A percentile compares a stretch with the other conserved stretches of the same genome.
Evolutionary conservation across 805 yeast genomes (phyloP).

Genomic region (Yamadazyma insecticola): DNA sequence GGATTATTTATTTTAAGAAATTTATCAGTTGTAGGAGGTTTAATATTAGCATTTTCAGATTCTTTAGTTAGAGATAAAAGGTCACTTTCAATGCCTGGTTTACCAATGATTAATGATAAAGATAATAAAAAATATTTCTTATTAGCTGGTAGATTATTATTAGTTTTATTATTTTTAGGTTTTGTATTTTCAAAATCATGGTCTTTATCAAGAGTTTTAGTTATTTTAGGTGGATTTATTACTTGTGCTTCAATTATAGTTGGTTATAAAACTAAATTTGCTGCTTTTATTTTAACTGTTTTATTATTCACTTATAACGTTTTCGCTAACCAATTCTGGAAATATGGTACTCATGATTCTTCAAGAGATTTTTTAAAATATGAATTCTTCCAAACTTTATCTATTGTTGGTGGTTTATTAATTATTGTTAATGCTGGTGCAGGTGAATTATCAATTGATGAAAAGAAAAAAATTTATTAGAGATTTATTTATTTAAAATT

Average conservation of each 20-base stretch:
- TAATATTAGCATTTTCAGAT: slow-evolving; percentile 81
- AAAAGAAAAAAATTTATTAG: slow-evolving; percentile 86
- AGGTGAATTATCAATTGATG: slow-evolving; percentile 89
- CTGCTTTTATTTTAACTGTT: slow-evolving; percentile 68
- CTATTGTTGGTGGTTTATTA: slow-evolving; percentile 90
- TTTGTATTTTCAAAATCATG: slow-evolving; percentile 75
- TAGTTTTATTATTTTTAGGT: slow-evolving; percentile 79
- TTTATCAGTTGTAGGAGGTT: slow-evolving; percentile 87
- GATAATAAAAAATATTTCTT: slow-evolving; percentile 77
- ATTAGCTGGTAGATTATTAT: slow-evolving; percentile 81
- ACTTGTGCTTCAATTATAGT: slow-evolving; percentile 76
- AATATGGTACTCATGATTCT: slow-evolving; percentile 61
- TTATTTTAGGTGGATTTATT: slow-evolving; percentile 64
- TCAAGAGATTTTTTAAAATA: slow-evolving; percentile 86
- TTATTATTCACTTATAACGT: slow-evolving; percentile 73
- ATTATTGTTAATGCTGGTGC: slow-evolving; percentile 94
- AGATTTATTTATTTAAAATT: too few species aligned
- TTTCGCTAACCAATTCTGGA: slow-evolving; percentile 86
- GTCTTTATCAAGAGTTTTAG: slow-evolving; percentile 59
- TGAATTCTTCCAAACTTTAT: slow-evolving; percentile 90
- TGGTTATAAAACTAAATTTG: slow-evolving; percentile 89
- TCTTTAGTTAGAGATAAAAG: slow-evolving; percentile 74
- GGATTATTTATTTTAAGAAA: slow-evolving; percentile 80
- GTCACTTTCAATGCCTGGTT: slow-evolving; percentile 64
- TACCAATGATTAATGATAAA: slow-evolving; percentile 66